Evolutionary conservation across 805 yeast genomes (phyloP).

Genomic region (Phaffomyces antillensis): DNA sequence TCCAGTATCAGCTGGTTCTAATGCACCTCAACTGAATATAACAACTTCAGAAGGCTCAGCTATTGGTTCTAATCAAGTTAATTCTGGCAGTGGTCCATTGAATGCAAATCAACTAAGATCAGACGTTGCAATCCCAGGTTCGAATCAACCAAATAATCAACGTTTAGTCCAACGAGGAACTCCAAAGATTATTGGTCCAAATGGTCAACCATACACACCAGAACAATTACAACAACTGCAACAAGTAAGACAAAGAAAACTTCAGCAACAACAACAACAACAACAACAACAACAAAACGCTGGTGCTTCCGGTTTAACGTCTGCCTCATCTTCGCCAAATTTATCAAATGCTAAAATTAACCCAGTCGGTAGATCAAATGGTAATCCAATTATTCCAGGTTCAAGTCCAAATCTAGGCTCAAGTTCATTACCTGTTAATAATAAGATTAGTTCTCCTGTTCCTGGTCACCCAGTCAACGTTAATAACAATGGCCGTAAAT

Average conservation of each 20-base stretch:
- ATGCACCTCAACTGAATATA: neutral
- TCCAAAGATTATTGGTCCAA: slow-evolving; percentile 26
- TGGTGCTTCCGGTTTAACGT: neutral
- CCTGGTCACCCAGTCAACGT: neutral
- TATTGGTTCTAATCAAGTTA: neutral
- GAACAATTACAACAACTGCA: slow-evolving; percentile 55
- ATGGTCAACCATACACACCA: slow-evolving; percentile 50
- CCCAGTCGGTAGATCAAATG: slow-evolving; percentile 15
- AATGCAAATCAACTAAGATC: neutral
- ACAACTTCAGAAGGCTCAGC: neutral
- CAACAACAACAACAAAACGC: slow-evolving; percentile 9
- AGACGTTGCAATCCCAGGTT: neutral
- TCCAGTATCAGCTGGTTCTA: neutral
- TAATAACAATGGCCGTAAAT: slow-evolving; percentile 11
- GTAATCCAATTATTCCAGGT: slow-evolving; percentile 13
- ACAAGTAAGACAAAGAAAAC: slow-evolving; percentile 29
- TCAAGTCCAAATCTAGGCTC: slow-evolving; percentile 10
- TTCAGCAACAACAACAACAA: slow-evolving; percentile 9
- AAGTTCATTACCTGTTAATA: slow-evolving; percentile 1
- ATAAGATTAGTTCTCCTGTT: neutral
- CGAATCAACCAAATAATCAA: slow-evolving; percentile 2
- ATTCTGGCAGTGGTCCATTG: neutral
- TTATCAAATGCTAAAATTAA: slow-evolving; percentile 5
- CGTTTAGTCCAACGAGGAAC: slow-evolving; percentile 1
- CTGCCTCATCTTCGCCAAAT: slow-evolving; percentile 15